Conservation (phyloP, 257 asterid species). For the Nicotiana knightiana region DNA sequence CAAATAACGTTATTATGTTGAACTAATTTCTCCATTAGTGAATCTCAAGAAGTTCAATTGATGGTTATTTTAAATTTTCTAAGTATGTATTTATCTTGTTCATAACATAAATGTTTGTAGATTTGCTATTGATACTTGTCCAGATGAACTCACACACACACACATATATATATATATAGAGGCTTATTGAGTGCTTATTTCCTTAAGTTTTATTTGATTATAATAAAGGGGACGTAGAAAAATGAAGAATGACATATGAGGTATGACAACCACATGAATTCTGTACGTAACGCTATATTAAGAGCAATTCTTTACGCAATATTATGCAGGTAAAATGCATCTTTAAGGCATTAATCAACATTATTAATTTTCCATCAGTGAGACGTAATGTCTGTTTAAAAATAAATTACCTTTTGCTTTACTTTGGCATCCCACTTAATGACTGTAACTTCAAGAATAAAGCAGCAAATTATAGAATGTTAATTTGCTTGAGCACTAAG, state of each 20-base stretch:
- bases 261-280: background rate
- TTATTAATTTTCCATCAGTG: background rate
- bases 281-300: background rate
- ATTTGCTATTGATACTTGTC: too few relatives aligned
- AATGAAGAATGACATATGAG: background rate
- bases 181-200: background rate
- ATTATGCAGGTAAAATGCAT: background rate
- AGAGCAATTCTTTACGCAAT: background rate
- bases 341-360: background rate
- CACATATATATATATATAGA: too few relatives aligned
- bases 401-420: constrained; percentile 1
- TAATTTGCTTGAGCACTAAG: background rate
- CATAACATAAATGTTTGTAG: too few relatives aligned
- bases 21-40: too few relatives aligned
- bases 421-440: background rate
- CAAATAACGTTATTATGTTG: too few relatives aligned
- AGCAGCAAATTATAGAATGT: too few relatives aligned
- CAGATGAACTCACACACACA: too few relatives aligned
- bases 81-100: too few relatives aligned
- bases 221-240: background rate
- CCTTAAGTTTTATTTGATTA: background rate
- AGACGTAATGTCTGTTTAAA: background rate
- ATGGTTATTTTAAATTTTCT: too few relatives aligned
- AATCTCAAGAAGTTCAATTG: too few relatives aligned
- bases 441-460: background rate